Base-by-base conservation (phyloP, 331 rosid species). In the Quercus lobata region DNA sequence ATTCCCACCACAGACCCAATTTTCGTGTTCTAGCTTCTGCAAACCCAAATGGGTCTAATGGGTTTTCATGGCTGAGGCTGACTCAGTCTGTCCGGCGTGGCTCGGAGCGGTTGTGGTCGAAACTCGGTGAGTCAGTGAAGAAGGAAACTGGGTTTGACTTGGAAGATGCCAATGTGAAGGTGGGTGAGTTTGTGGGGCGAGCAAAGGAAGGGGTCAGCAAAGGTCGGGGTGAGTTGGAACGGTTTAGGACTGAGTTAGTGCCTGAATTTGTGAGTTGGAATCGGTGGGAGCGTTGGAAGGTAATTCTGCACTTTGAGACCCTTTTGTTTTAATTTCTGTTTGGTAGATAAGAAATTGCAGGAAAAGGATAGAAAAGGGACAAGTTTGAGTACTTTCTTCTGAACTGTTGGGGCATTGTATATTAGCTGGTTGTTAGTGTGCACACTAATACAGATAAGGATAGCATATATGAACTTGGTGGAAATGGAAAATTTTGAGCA, bases 261-360 rank as follows among this genome's bases (percentile, higher is more conserved):
- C 89, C 91, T 1, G 84, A 86, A 69, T 91, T 95, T 84, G 76
- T 90, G 52, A 83, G 75, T 79, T 95, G 97, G 97, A 95, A 95
- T 52, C 82, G 75, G 52, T 86, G 90, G 90, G 93, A 90, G 54
- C 85, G 79, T 72, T 95, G 96, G 99, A 92, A 95, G 97, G 97
- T 95, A 80, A 82, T 76, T 76, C 46, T 37, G 11, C 29, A 19
- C 25, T 75, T 19, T 68, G 44, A 6, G 46, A 37, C 12, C 3
- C 46, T 83, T 69, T 56, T 77, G 37, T 79, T 69, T 55, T 57
- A 76, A 22, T n/a, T 34, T 56, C 35, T 77, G 69, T 77, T 71
- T 37, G 37, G 52, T 74, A 52, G 35, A 34, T 75, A 34, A 69
- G 78, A 24, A 68, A 70, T 71, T 52, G 25, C 24, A 57, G 73